Base-by-base conservation (phyloP, 768 basidiomycete genomes). In the Suillus fuscotomentosus region DNA sequence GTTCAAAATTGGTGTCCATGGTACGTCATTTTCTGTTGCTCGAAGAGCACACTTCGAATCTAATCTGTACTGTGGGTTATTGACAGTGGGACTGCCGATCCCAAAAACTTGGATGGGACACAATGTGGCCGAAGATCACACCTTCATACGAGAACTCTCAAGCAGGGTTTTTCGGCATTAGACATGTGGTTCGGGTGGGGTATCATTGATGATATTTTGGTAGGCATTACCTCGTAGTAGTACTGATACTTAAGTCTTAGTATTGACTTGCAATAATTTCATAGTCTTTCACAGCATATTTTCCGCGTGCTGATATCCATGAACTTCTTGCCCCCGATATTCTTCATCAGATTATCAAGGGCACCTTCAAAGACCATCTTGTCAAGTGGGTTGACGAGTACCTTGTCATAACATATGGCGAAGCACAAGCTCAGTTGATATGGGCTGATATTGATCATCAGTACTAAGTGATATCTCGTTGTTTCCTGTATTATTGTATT, bases 361-460 rank as follows among this genome's bases (percentile, higher is more conserved):
- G 79, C 11, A 73, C 71, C 1, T 81, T 81, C 68, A 81, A 80
- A 60, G 79, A 80, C 59, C 80, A 81, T 63, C 65, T 81, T 6
- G 77, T 82, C 1, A 61, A 63, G 10, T 81, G 80, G 80, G 70
- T 77, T 0, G 57, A 62, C 2, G 65, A 75, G 10, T 81, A 79
- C 63, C 62, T 83, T 6, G 13, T 56, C 1, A 4, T 63, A 2
- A 41, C 27, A 8, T 64, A 77, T 67, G 65, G 67, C 1, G 60
- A 71, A 31, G 61, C 62, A 11, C 39, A 60, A 11, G 77, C 71
- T 1, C 60, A 70, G 42, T 61, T 47, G 7, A 77, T 80, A 11
- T 60, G 78, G 48, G 75, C 70, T 64, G 76, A 78, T 43, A 78
- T 65, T 65, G 64, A 65, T 56, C 27, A 17, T 20, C 2, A 17